Conservation (phyloP, 1,284 basidiomycete genomes). For the Ganoderma boninense region DNA sequence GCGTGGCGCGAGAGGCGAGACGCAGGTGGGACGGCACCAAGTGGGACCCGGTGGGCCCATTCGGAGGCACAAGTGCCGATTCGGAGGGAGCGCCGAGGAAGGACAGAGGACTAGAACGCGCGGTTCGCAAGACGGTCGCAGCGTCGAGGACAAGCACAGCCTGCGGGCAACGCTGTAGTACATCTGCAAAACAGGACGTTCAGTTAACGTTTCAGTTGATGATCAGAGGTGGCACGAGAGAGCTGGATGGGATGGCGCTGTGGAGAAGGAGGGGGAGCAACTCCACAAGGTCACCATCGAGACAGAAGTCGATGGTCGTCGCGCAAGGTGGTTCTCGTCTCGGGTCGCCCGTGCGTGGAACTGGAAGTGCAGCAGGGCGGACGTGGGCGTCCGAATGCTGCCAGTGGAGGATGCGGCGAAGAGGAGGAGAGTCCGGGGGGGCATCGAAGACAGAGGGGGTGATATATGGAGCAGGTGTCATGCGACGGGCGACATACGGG, state of each 20-base stretch:
- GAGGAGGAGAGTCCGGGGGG: background rate
- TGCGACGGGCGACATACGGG: conserved; percentile 1
- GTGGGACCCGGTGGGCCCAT: background rate
- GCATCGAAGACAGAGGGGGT: background rate
- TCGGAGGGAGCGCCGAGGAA: background rate
- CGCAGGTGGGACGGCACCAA: background rate
- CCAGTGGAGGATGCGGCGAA: background rate
- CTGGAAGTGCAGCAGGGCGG: background rate
- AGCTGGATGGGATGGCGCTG: conserved; percentile 2
- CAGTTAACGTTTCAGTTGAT: conserved; percentile 12
- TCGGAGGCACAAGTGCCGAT: conserved; percentile 3
- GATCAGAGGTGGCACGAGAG: conserved; percentile 10
- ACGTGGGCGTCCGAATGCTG: background rate
- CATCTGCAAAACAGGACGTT: conserved; percentile 12
- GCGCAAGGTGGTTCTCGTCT: background rate
- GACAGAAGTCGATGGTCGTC: conserved; percentile 7
- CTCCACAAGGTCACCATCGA: conserved; percentile 24
- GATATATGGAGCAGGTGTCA: conserved; percentile 16
- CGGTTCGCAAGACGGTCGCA: background rate
- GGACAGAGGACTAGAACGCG: background rate
- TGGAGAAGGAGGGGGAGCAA: conserved; percentile 1
- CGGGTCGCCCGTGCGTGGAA: background rate
- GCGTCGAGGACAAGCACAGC: conserved; percentile 23
- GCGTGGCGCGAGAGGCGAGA: too few species aligned
- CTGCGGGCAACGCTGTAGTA: conserved; percentile 7